Conservation (phyloP, 2,329 filamentous ascomycete species). For the Penicillium sp. region DNA sequence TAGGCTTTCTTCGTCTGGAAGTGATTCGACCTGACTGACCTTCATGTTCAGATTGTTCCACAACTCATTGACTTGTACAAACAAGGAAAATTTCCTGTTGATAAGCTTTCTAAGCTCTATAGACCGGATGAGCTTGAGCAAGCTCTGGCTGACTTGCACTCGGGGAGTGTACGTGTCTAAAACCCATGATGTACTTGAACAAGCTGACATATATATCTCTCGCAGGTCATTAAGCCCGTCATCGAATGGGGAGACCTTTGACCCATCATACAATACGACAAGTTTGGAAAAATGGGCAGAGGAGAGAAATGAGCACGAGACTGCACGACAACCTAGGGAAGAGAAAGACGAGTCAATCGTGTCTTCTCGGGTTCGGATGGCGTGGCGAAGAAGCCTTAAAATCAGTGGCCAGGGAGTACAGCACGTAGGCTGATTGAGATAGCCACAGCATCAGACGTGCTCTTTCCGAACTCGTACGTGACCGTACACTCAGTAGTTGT, state of each 20-base stretch:
- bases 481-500: too few species aligned
- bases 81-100: slow-evolving; percentile 35
- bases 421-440: too few species aligned
- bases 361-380: too few species aligned
- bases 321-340: too few species aligned
- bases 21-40: background rate
- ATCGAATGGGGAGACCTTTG: slow-evolving; percentile 17
- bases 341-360: too few species aligned
- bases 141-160: slow-evolving; percentile 18
- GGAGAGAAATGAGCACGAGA: too few species aligned
- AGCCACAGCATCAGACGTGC: too few species aligned
- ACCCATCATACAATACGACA: background rate
- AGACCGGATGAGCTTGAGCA: slow-evolving; percentile 6
- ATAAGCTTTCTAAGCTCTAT: slow-evolving; percentile 34
- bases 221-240: slow-evolving; percentile 20
- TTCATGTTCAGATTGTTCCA: slow-evolving; percentile 29
- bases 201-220: background rate
- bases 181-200: background rate
- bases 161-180: slow-evolving; percentile 8
- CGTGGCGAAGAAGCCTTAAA: too few species aligned
- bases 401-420: too few species aligned
- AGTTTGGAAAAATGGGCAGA: too few species aligned
- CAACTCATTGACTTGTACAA: slow-evolving; percentile 32
- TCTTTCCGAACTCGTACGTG: too few species aligned
- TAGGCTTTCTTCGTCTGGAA: background rate